A percentile compares a stretch with the other conserved stretches of the same genome.
phyloP scores from a whole-genome alignment of 2,329 filamentous ascomycete genomes.

The Leptoxyphium fumago region DNA sequence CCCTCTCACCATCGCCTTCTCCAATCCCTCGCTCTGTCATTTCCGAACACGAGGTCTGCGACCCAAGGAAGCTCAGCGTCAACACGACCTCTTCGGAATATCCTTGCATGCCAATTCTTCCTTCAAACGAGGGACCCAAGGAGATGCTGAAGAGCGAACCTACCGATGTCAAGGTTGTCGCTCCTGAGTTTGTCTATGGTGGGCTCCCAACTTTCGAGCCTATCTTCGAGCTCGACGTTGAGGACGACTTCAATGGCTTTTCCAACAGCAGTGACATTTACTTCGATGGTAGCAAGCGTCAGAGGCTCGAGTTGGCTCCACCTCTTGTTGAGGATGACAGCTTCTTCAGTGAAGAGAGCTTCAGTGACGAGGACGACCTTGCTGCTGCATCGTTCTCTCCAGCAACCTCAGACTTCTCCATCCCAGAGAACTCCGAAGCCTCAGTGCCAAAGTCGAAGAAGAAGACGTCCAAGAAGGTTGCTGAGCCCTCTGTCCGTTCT shows the following conservation, averaged over 20 bases:
- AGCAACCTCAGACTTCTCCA: constrained; percentile 35
- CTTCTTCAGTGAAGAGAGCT: constrained; percentile 61
- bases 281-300: constrained; percentile 51
- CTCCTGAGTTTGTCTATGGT: constrained; percentile 35
- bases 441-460: constrained; percentile 14
- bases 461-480: constrained; percentile 17
- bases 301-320: constrained; percentile 54
- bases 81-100: constrained; percentile 45
- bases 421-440: constrained; percentile 16
- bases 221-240: constrained; percentile 78
- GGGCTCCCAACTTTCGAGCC: constrained; percentile 66
- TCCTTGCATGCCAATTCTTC: constrained; percentile 48
- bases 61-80: constrained; percentile 79
- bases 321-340: constrained; percentile 53
- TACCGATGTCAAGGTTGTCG: constrained; percentile 24
- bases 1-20: constrained; percentile 74
- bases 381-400: constrained; percentile 49
- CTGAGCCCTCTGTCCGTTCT: constrained; percentile 25
- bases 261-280: constrained; percentile 48
- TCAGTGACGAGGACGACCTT: constrained; percentile 60
- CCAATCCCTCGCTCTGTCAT: constrained; percentile 56
- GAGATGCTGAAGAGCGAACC: constrained; percentile 28
- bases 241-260: constrained; percentile 71
- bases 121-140: constrained; percentile 37
- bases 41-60: constrained; percentile 61